Evolutionary conservation across 2,329 filamentous ascomycete species (phyloP), one percentile per base, ranked within the genome.

Genomic region (Colletotrichum filicis): DNA sequence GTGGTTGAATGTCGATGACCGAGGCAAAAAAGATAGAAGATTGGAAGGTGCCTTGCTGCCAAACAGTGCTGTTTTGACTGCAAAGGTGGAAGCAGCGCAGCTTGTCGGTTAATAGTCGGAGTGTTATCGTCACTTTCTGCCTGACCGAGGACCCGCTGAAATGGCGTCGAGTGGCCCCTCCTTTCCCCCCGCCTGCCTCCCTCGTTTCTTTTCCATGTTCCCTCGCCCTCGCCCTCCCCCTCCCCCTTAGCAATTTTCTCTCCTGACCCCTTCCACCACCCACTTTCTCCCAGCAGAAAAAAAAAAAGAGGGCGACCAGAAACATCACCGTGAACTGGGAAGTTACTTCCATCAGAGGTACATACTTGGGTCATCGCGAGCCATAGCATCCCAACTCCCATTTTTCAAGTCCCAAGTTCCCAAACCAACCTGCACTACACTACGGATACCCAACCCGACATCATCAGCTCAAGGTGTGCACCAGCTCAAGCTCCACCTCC

Each of bases 301-400:
- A 80, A 80, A 30, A 80, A 77, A 65, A 73, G 60, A 79, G 78
- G 77, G 74, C 78, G 76, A 80, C 79, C 79, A 79, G 78, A 83
- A 83, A 81, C 80, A 81, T 82, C 81, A 73, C 79, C 78, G 79
- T 75, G 77, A 77, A 77, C 79, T 76, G 80, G 77, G 77, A 79
- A 84, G 82, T 82, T 84, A 85, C 83, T 83, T 85, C 79, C 76
- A 77, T 76, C 78, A 71, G 77, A 85, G 79, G 83, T 85, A 85
- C 83, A 80, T 72, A 68, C 57, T 71, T 65, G 60, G 70, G 49
- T 35, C 71, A 71, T 71, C 71, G 67, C 69, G 24, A 68, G 56
- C 49, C 61, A 64, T 32, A 65, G 46, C 71, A 67, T 74, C 62
- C 62, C 57, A 71, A 71, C 70, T 70, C 66, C 52, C 14, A 49